Evolutionary conservation across 2,329 filamentous ascomycete genomes (phyloP), one percentile per base, ranked within the genome.

Genomic region (Dothistroma pini): DNA sequence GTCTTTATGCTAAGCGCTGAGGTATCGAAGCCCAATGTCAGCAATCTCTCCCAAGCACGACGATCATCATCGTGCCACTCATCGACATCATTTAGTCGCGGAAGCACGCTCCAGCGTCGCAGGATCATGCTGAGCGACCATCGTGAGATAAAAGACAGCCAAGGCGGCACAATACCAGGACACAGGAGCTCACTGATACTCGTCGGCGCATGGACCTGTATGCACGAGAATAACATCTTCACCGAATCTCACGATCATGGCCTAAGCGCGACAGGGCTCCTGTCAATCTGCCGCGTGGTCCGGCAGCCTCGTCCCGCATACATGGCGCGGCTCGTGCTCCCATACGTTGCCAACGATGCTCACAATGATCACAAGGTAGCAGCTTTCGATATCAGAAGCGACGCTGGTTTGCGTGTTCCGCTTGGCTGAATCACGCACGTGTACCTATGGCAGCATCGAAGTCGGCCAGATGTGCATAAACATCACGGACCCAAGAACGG

Each of bases 101-200:
- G 16, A 54, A 25, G 31, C 41, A 31, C 35, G 32, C 31, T 58
- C 47, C 54, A 55, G 50, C 52, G 34, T 54, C 35, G 58, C 41
- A 63, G 58, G 51, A 49, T 52, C 41, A 57, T 63, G 61, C 41
- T 54, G 61, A 63, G 61, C 56, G 48, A 63, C 61, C 57, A 56
- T 63, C 54, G 38, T 53, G 57, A 63, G 52, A 47, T 44, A 44
- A 35, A 49, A 52, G 41, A n/a, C 34, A 32, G 48, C 21, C 29
- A 51, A 25, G 29, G 8, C 48, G 48, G 48, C 48, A 51, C 29
- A 51, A 32, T n/a, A 19, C 48, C 48, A 51, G 21, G 14, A 51
- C 48, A 19, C 41, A 19, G n/a, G 29, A 25, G 48, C 48, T 25
- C 21, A 19, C 22, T 51, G 22, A 51, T 21, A 32, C 10, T 29